Evolutionary conservation across 1,284 basidiomycete species (phyloP).

Genomic region (Earliella scabrosa): DNA sequence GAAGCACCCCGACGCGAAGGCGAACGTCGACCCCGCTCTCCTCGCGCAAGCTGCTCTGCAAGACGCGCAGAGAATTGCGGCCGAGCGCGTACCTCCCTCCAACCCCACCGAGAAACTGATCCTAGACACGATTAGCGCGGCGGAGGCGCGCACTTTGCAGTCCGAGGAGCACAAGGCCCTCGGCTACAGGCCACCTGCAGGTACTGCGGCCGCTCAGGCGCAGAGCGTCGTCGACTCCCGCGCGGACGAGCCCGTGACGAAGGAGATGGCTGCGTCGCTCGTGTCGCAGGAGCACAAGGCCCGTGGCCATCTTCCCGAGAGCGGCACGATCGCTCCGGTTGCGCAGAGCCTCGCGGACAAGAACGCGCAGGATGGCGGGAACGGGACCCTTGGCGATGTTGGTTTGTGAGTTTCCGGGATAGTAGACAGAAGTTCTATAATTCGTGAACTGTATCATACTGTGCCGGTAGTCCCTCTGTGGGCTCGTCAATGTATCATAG

Average conservation of each 20-base stretch:
- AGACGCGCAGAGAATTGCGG: slow-evolving; percentile 34
- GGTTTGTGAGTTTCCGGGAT: background rate
- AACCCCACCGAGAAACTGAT: slow-evolving; percentile 9
- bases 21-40: slow-evolving; percentile 21
- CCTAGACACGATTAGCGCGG: slow-evolving; percentile 22
- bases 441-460: too few relatives aligned
- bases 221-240: slow-evolving; percentile 31
- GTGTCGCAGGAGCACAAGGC: slow-evolving; percentile 31
- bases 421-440: too few relatives aligned
- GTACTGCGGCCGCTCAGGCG: slow-evolving; percentile 32
- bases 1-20: slow-evolving; percentile 30
- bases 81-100: too few relatives aligned
- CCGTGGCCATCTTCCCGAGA: slow-evolving; percentile 27
- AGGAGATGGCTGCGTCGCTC: slow-evolving; percentile 18
- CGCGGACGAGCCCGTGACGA: slow-evolving; percentile 20
- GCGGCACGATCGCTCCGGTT: slow-evolving; percentile 20
- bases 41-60: slow-evolving; percentile 28
- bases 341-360: slow-evolving; percentile 26
- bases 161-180: slow-evolving; percentile 36
- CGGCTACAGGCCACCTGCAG: slow-evolving; percentile 33
- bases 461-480: too few relatives aligned
- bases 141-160: slow-evolving; percentile 30
- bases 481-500: too few relatives aligned
- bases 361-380: slow-evolving; percentile 26
- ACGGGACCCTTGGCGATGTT: slow-evolving; percentile 9